Conservation (phyloP, 345 rosid species). For the Populus alba region DNA sequence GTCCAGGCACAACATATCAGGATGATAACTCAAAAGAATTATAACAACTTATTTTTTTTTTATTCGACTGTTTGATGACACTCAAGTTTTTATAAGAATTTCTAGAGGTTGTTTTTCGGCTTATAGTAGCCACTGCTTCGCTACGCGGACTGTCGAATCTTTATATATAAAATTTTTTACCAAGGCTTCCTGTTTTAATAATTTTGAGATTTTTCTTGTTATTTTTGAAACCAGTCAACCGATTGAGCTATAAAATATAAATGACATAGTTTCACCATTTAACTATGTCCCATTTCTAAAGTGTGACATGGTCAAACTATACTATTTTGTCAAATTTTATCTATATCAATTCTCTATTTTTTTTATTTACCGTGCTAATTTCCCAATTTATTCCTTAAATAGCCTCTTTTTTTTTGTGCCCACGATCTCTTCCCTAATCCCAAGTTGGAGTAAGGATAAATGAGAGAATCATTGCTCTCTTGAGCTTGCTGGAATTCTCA, state of each 20-base stretch:
- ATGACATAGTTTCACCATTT: too few species aligned
- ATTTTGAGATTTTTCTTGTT: too few species aligned
- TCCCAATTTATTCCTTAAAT: background rate
- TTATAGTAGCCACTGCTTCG: too few species aligned
- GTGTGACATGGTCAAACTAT: too few species aligned
- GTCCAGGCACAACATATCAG: rapidly evolving
- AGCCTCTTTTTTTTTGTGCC: constrained; percentile 10
- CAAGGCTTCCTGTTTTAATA: rapidly evolving
- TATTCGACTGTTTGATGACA: rapidly evolving
- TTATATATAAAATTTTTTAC: rapidly evolving
- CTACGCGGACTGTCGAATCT: rapidly evolving
- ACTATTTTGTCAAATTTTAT: too few species aligned
- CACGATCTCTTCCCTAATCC: constrained; percentile 7
- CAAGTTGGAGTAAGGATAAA: constrained; percentile 20
- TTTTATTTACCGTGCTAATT: too few species aligned
- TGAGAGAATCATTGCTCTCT: constrained; percentile 15
- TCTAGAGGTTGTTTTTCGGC: rapidly evolving
- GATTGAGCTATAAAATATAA: too few species aligned
- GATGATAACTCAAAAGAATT: too few species aligned
- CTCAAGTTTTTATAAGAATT: too few species aligned
- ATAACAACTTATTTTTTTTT: too few species aligned
- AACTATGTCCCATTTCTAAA: rapidly evolving
- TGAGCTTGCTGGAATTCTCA: constrained; percentile 13
- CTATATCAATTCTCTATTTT: too few species aligned
- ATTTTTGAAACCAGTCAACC: too few species aligned